phyloP scores from a whole-genome alignment of 2,329 filamentous ascomycete species.

The Aspergillus pseudonomiae region DNA sequence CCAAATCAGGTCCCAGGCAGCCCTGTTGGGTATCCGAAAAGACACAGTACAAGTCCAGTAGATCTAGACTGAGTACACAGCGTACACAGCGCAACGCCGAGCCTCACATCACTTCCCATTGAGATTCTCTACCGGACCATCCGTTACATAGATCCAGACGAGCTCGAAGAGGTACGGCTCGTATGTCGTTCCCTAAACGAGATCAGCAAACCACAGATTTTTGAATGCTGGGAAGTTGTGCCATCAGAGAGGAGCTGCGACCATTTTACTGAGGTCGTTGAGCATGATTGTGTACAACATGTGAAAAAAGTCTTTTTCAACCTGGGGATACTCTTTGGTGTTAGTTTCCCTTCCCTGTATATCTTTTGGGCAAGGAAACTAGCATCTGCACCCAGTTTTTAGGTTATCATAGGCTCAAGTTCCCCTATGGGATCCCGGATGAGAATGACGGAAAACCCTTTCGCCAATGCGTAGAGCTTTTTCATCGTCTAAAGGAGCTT shows the following conservation, averaged over 20 bases:
- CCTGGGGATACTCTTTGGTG: not conserved
- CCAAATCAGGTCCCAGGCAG: too few species aligned
- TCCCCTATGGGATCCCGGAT: not conserved
- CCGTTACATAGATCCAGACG: not conserved
- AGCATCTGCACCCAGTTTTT: not conserved
- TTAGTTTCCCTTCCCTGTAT: not conserved
- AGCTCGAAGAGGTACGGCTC: not conserved
- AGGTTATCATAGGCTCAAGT: not conserved
- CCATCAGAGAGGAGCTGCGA: not conserved
- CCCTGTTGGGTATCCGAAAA: too few species aligned
- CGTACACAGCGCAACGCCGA: not conserved
- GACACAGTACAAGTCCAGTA: too few species aligned
- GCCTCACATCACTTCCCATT: not conserved
- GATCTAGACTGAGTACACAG: too few species aligned
- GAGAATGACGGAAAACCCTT: not conserved
- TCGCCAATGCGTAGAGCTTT: not conserved
- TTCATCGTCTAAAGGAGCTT: conserved; percentile 6
- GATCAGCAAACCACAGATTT: not conserved
- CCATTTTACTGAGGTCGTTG: not conserved
- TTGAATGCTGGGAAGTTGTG: not conserved
- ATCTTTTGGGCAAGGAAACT: not conserved
- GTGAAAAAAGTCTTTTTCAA: conserved; percentile 10
- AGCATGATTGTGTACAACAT: not conserved
- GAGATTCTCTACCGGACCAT: not conserved
- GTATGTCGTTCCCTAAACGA: not conserved